A percentile compares a stretch with the other conserved stretches of the same genome.
These are phyloP conservation scores for Ambrosia trifida DNA, from an alignment of 129 eudicot species.

Conservation along the genomic window DNA sequence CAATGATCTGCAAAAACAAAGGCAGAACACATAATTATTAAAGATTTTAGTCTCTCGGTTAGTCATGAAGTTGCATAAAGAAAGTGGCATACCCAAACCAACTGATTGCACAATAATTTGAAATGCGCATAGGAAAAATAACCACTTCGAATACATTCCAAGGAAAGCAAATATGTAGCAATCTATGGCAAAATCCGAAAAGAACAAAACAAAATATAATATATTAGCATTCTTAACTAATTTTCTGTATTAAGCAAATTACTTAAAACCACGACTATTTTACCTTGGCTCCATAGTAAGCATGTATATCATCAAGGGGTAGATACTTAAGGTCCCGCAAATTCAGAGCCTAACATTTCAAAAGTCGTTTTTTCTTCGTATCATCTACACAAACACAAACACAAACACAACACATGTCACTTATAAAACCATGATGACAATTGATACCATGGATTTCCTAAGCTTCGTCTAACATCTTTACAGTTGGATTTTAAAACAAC, in stretches of 20 bases:
- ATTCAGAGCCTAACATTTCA: slow-evolving; percentile 82
- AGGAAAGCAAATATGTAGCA: slow-evolving; percentile 85
- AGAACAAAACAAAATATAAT: neutral
- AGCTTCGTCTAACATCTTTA: no score
- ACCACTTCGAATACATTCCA: slow-evolving; percentile 85
- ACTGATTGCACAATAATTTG: slow-evolving; percentile 60
- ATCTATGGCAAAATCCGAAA: slow-evolving; percentile 35
- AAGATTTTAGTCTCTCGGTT: neutral
- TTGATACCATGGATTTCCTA: no score
- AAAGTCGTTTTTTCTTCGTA: slow-evolving; percentile 58
- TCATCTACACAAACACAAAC: slow-evolving; percentile 44
- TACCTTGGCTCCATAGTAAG: slow-evolving; percentile 84
- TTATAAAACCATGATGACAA: no score
- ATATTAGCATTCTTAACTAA: neutral
- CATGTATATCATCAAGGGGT: slow-evolving; percentile 81
- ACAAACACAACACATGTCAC: no score
- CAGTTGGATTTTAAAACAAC: no score
- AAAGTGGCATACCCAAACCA: slow-evolving; percentile 65
- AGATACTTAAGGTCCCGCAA: slow-evolving; percentile 73
- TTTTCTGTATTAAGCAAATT: neutral
- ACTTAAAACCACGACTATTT: slow-evolving; percentile 6
- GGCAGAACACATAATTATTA: neutral
- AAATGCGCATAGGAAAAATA: slow-evolving; percentile 69
- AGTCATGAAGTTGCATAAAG: slow-evolving; percentile 1
- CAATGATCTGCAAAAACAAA: slow-evolving; percentile 47